A percentile compares a stretch with the other conserved stretches of the same genome.
Evolutionary conservation across 805 yeast genomes (phyloP).

Genomic region (Candida krabiensis): DNA sequence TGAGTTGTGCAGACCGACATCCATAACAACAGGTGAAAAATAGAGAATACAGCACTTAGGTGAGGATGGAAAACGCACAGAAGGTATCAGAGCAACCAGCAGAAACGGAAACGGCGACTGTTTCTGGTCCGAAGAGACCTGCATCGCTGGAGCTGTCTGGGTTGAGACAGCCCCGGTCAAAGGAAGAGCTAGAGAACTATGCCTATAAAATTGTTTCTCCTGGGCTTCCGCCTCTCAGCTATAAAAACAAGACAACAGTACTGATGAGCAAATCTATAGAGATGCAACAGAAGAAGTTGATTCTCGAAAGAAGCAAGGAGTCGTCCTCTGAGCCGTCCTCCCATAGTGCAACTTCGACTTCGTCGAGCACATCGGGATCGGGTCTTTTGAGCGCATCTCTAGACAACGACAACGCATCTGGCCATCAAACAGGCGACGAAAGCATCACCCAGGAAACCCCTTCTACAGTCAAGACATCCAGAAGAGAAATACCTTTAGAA

Average conservation of each 20-base stretch:
- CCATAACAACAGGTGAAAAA: no score
- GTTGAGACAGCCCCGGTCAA: conserved; percentile 4
- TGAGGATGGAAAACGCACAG: background rate
- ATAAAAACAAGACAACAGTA: conserved; percentile 17
- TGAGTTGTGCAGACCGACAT: background rate
- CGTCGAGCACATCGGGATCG: conserved; percentile 2
- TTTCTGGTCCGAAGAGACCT: conserved; percentile 9
- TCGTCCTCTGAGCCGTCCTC: background rate
- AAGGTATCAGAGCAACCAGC: background rate
- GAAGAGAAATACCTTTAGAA: conserved; percentile 6
- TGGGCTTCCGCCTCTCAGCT: conserved; percentile 24
- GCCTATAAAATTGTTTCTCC: conserved; percentile 24
- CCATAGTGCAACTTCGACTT: background rate
- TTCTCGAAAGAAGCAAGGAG: conserved; percentile 8
- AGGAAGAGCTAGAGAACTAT: conserved; percentile 8
- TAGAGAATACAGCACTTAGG: no score
- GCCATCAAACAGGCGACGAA: background rate
- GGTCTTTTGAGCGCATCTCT: conserved; percentile 6
- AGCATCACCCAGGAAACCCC: conserved; percentile 6
- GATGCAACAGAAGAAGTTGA: conserved; percentile 22
- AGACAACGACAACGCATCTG: background rate
- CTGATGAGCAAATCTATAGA: conserved; percentile 23
- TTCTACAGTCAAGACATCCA: background rate
- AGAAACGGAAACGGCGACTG: background rate
- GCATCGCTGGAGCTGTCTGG: conserved; percentile 15